Evolutionary conservation across 2,329 filamentous ascomycete species (phyloP).

Genomic region (Penicillium brevicompactum): DNA sequence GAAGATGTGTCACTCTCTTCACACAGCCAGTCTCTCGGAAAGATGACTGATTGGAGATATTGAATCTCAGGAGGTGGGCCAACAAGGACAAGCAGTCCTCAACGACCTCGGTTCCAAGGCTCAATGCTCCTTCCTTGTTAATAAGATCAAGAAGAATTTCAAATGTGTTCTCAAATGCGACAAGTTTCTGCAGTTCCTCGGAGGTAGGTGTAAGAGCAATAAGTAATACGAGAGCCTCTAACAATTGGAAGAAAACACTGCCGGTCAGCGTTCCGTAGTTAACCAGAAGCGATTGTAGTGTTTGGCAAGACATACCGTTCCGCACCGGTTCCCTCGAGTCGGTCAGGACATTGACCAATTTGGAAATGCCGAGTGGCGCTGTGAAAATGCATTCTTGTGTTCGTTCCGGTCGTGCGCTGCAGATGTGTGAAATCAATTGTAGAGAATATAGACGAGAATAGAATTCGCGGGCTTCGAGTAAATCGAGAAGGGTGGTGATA

Average conservation of each 20-base stretch:
- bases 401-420: conserved; percentile 80
- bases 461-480: conserved; percentile 84
- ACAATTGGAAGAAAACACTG: conserved; percentile 10
- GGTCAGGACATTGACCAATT: conserved; percentile 80
- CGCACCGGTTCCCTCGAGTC: conserved; percentile 84
- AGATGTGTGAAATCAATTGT: conserved; percentile 84
- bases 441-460: conserved; percentile 89
- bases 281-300: not conserved
- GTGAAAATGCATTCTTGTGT: conserved; percentile 93
- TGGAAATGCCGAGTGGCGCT: conserved; percentile 83
- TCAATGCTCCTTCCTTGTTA: conserved; percentile 75
- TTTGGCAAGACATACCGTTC: conserved; percentile 58
- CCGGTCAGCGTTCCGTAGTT: conserved; percentile 3
- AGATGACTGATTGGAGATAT: conserved; percentile 87
- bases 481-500: conserved; percentile 83
- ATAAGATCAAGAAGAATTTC: conserved; percentile 83
- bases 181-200: conserved; percentile 87
- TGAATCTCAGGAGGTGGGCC: conserved; percentile 83
- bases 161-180: conserved; percentile 93
- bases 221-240: conserved; percentile 79
- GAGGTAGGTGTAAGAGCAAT: conserved; percentile 87
- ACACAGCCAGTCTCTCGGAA: conserved; percentile 91
- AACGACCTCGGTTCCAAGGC: conserved; percentile 80
- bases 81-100: conserved; percentile 92
- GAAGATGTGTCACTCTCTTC: conserved; percentile 67